A percentile compares a stretch with the other conserved stretches of the same genome.
phyloP scores from a whole-genome alignment of 495 filamentous ascomycete genomes.

The Penicillium subrubescens region DNA sequence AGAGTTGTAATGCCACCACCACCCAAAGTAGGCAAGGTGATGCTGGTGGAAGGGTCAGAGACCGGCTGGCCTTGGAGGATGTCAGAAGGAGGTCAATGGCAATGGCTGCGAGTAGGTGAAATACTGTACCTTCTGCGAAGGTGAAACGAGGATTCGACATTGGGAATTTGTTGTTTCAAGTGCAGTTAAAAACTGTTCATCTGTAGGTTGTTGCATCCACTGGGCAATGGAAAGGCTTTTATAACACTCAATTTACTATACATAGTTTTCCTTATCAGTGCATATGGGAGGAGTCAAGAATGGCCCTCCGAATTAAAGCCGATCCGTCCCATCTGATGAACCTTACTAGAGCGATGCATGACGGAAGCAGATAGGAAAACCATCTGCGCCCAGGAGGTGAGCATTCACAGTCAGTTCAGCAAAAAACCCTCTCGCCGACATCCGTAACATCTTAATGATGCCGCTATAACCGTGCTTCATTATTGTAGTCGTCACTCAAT shows the following conservation, averaged over 20 bases:
- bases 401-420: not conserved
- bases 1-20: slow-evolving; percentile 31
- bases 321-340: not conserved
- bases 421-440: not conserved
- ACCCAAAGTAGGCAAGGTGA: slow-evolving; percentile 30
- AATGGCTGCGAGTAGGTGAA: not conserved
- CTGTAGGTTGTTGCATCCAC: not conserved
- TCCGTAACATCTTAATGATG: not conserved
- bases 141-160: slow-evolving; percentile 14
- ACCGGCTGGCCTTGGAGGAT: slow-evolving; percentile 28
- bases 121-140: slow-evolving; percentile 25
- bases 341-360: not conserved
- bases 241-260: not conserved
- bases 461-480: not conserved
- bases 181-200: not conserved
- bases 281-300: not conserved
- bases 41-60: slow-evolving; percentile 29
- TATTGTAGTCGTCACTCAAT: not conserved
- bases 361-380: not conserved
- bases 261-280: not conserved
- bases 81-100: slow-evolving; percentile 2
- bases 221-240: not conserved
- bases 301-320: not conserved
- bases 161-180: not conserved
- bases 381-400: not conserved